Evolutionary conservation across 2,329 filamentous ascomycete species (phyloP), one percentile per base, ranked within the genome.

Genomic region (Seiridium cupressi): DNA sequence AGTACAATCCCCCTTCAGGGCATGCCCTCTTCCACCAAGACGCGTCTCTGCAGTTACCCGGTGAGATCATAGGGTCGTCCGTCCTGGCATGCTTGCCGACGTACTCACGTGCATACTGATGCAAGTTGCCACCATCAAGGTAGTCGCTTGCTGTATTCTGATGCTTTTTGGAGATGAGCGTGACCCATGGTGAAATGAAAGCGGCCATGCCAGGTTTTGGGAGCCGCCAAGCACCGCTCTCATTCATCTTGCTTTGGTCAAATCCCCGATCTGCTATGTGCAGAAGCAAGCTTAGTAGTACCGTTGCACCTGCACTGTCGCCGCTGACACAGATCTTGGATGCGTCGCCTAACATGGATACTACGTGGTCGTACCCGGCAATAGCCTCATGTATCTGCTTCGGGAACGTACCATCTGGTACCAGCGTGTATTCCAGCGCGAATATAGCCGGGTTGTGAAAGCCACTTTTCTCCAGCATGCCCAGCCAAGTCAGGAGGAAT

Each of bases 171-270:
- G 89, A 92, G 44, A 91, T 79, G 46, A 96, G 83, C 1, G 88
- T 89, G 10, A 88, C 81, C 92, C 92, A 96, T 0, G 92, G 92
- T 8, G 90, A 93, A 61, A 96, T 91, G 62, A 95, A 79, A 31
- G 88, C 80, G 2, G 89, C 90, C 68, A 93, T 77, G 2, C 79
- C 84, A 36, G 72, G 68, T 62, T 67, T 65, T 57, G 63, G 53
- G 32, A 71, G 57, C n/a, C 60, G 61, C 73, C 73, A 51, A 74
- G 75, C 54, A 72, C 70, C 59, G 66, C 73, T 58, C 60, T 74
- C 73, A 26, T 68, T 60, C 62, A 69, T 66, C 65, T 66, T 65
- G 53, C 66, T 64, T 26, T 61, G 57, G 59, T 69, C 67, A 26
- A 62, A 61, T 69, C 66, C 77, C 74, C 68, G 76, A 69, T 69